These are phyloP conservation scores for Calonectria naviculata DNA, from an alignment of 2,329 filamentous ascomycete species.

Conservation along the genomic window DNA sequence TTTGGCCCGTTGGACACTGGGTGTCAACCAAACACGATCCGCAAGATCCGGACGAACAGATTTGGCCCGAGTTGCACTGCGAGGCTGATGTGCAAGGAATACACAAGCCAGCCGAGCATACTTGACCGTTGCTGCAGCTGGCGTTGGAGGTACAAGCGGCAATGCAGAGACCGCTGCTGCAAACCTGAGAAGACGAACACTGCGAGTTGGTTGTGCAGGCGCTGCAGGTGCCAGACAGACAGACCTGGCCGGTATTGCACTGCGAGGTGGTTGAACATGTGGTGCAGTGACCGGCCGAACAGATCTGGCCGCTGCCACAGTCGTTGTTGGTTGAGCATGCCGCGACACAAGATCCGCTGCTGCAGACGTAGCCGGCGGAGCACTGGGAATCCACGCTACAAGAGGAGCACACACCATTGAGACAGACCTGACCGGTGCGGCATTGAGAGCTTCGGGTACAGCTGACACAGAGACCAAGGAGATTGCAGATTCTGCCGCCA, in stretches of 20 bases:
- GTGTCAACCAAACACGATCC: background rate
- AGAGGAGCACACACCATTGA: background rate
- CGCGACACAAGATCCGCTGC: conserved; percentile 10
- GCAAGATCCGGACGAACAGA: conserved; percentile 16
- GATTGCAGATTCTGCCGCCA: conserved; percentile 2
- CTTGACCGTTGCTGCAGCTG: conserved; percentile 9
- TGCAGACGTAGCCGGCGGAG: conserved; percentile 10
- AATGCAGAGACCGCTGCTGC: conserved; percentile 8
- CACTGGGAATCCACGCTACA: conserved; percentile 15
- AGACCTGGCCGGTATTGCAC: conserved; percentile 7
- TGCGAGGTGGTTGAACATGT: conserved; percentile 11
- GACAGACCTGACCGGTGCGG: conserved; percentile 4
- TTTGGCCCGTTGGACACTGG: conserved; percentile 12
- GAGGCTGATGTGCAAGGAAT: conserved; percentile 1
- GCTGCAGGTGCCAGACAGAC: conserved; percentile 1
- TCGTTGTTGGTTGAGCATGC: conserved; percentile 8
- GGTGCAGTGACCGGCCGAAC: conserved; percentile 12
- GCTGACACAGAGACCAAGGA: conserved; percentile 11
- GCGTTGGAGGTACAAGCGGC: conserved; percentile 18
- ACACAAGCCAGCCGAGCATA: conserved; percentile 3
- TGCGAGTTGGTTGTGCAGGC: conserved; percentile 8
- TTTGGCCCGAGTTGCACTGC: conserved; percentile 15
- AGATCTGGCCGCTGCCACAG: conserved; percentile 17
- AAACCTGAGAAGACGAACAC: conserved; percentile 18
- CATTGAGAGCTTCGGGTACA: conserved; percentile 13